phyloP scores from a whole-genome alignment of 768 basidiomycete genomes.

The Lactarius indigo region DNA sequence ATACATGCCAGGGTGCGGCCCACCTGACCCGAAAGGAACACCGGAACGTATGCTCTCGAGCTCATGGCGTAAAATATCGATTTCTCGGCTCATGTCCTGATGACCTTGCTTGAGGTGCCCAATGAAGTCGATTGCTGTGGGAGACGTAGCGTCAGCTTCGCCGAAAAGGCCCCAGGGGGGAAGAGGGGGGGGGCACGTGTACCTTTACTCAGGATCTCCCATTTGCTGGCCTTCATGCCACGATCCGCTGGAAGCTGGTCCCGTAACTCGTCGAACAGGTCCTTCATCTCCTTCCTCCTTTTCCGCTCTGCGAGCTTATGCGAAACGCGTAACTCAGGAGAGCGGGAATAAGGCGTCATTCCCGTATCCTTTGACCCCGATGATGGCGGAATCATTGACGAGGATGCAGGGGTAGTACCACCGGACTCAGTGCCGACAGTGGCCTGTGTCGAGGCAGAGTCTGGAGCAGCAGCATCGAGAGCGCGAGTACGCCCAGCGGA shows the following conservation, averaged over 20 bases:
- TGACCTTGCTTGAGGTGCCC: slow-evolving; percentile 70
- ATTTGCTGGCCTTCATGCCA: slow-evolving; percentile 96
- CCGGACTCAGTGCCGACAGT: slow-evolving; percentile 18
- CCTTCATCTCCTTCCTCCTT: slow-evolving; percentile 98
- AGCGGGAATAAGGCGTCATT: slow-evolving; percentile 87
- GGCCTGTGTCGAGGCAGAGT: slow-evolving; percentile 29
- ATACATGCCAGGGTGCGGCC: slow-evolving; percentile 35
- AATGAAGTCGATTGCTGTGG: slow-evolving; percentile 84
- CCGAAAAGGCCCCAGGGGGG: neutral
- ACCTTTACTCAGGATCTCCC: slow-evolving; percentile 99
- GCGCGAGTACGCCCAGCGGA: slow-evolving; percentile 37
- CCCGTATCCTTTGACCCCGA: slow-evolving; percentile 28
- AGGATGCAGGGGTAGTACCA: slow-evolving; percentile 24
- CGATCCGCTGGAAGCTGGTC: slow-evolving; percentile 90
- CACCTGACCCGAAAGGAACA: slow-evolving; percentile 46
- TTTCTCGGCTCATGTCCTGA: slow-evolving; percentile 73
- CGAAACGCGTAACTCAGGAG: slow-evolving; percentile 89
- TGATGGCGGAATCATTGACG: slow-evolving; percentile 41
- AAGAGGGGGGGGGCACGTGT: slow-evolving; percentile 26
- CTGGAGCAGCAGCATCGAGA: slow-evolving; percentile 38
- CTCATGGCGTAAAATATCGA: slow-evolving; percentile 76
- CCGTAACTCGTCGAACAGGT: slow-evolving; percentile 92
- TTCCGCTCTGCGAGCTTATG: slow-evolving; percentile 98
- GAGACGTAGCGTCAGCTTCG: neutral
- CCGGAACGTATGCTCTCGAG: slow-evolving; percentile 61